Evolutionary conservation across 306 rosid species (phyloP).

Genomic region (Trifolium pratense): DNA sequence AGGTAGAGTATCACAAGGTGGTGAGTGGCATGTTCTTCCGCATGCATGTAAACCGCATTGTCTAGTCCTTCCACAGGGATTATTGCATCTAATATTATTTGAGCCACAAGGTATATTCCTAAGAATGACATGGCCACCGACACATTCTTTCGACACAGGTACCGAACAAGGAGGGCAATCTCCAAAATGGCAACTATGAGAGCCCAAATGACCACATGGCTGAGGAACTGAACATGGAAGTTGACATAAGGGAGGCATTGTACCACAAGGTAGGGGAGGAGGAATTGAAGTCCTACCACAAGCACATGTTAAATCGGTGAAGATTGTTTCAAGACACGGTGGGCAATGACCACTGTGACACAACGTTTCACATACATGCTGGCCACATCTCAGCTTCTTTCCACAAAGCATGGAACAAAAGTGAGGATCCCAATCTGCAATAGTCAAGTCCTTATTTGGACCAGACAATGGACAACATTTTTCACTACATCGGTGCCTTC

Average conservation of each 20-base stretch:
- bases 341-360: constrained; percentile 98
- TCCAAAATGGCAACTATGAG: constrained; percentile 97
- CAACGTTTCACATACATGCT: constrained; percentile 78
- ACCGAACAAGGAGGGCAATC: constrained; percentile 94
- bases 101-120: constrained; percentile 96
- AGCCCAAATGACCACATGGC: constrained; percentile 85
- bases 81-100: constrained; percentile 87
- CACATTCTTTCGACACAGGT: constrained; percentile 91
- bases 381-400: constrained; percentile 89
- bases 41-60: constrained; percentile 93
- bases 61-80: constrained; percentile 91
- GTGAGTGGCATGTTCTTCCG: constrained; percentile 76
- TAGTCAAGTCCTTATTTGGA: constrained; percentile 41
- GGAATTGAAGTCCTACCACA: constrained; percentile 85
- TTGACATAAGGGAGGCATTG: constrained; percentile 83
- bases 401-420: constrained; percentile 82
- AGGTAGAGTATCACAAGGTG: constrained; percentile 66
- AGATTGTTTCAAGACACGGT: constrained; percentile 90
- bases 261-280: constrained; percentile 93
- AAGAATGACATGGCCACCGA: constrained; percentile 92
- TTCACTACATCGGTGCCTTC: constrained; percentile 92
- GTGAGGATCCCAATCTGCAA: constrained; percentile 86
- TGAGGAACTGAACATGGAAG: constrained; percentile 85
- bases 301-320: constrained; percentile 85
- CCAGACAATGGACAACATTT: constrained; percentile 79